These are phyloP conservation scores for Colletotrichum sidae DNA, from an alignment of 2,329 filamentous ascomycete genomes.

Conservation along the genomic window DNA sequence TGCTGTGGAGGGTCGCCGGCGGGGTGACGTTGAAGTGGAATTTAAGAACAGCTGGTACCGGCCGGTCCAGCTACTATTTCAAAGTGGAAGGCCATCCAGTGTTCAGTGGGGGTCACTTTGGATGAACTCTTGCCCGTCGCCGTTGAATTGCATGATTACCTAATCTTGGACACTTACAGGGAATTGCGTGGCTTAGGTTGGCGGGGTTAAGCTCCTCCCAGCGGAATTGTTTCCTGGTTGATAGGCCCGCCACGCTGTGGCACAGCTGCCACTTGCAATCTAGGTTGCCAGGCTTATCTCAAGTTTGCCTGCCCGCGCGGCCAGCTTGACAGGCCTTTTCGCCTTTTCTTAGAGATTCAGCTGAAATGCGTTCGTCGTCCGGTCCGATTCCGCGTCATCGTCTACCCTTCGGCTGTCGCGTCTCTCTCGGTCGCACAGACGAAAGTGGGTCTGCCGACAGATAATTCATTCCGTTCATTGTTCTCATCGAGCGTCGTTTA, in stretches of 20 bases:
- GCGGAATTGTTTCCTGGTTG: constrained; percentile 6
- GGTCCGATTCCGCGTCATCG: too few species aligned
- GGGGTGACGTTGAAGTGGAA: constrained; percentile 18
- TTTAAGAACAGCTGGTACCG: constrained; percentile 11
- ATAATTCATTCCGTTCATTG: too few species aligned
- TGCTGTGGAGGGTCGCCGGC: constrained; percentile 25
- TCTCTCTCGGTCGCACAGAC: constrained; percentile 20
- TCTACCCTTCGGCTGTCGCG: constrained; percentile 18
- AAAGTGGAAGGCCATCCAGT: neutral
- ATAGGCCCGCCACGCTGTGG: constrained; percentile 16
- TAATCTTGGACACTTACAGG: constrained; percentile 24
- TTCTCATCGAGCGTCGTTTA: too few species aligned
- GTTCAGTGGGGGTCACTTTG: neutral
- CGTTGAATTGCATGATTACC: constrained; percentile 12
- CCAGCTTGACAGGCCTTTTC: too few species aligned
- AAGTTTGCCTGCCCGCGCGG: too few species aligned
- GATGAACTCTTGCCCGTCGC: neutral
- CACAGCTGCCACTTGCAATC: constrained; percentile 7
- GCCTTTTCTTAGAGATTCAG: too few species aligned
- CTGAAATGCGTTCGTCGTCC: too few species aligned
- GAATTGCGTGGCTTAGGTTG: constrained; percentile 4
- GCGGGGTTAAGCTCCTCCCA: constrained; percentile 3
- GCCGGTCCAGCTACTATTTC: neutral
- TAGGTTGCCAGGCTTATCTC: too few species aligned
- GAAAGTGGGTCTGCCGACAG: neutral